phyloP scores from a whole-genome alignment of 176 grass and related monocot genomes.

The Microstegium vimineum region DNA sequence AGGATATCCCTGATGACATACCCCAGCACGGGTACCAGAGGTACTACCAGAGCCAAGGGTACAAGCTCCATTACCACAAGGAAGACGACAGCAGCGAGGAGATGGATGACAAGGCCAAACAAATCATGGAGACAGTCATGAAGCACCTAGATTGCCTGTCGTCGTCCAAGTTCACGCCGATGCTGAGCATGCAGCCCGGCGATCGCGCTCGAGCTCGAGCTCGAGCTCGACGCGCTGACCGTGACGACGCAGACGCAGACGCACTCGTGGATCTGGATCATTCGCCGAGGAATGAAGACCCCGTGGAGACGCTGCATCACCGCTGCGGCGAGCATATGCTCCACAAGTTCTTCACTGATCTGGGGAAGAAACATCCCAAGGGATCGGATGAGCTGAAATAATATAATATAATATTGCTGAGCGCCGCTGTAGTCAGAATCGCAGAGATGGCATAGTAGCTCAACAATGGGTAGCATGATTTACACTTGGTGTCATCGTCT shows the following conservation, averaged over 20 bases:
- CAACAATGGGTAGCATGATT: too few species aligned
- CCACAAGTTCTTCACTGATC: too few species aligned
- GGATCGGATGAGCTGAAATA: too few species aligned
- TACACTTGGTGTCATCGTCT: too few species aligned
- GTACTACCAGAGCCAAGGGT: background rate
- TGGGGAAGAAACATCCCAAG: too few species aligned
- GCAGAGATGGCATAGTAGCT: too few species aligned
- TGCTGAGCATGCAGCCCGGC: background rate
- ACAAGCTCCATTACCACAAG: constrained; percentile 15
- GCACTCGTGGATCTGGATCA: background rate
- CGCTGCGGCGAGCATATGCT: background rate
- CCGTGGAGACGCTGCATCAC: background rate
- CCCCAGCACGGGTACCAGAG: background rate
- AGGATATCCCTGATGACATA: constrained; percentile 39
- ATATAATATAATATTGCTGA: too few species aligned
- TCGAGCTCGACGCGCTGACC: too few species aligned
- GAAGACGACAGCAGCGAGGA: background rate
- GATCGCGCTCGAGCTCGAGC: background rate
- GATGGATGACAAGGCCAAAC: background rate
- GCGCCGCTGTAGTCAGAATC: too few species aligned
- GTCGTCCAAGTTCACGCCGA: background rate
- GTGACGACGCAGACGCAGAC: too few species aligned
- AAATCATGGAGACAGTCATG: background rate
- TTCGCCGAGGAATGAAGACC: background rate
- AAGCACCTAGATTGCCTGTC: background rate